A percentile compares a stretch with the other conserved stretches of the same genome.
These are phyloP conservation scores for Lactarius sp. DNA, from an alignment of 768 basidiomycete genomes.

Conservation along the genomic window DNA sequence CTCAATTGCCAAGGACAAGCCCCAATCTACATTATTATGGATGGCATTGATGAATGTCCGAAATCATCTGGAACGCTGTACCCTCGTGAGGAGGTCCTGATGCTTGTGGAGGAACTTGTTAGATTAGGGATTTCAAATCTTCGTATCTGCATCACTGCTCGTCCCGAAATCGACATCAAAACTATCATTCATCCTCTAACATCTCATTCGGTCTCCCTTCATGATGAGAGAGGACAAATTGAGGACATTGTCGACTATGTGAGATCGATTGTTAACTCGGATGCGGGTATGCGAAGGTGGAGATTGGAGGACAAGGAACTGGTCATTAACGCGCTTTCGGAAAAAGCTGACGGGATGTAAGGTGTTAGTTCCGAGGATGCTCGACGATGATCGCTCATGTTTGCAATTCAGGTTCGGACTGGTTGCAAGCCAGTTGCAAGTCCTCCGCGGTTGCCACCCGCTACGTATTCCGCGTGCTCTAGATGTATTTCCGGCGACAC, in stretches of 20 bases:
- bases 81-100: not conserved
- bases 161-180: not conserved
- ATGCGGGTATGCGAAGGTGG: not conserved
- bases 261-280: not conserved
- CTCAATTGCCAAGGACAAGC: not conserved
- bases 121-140: not conserved
- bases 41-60: constrained; percentile 2
- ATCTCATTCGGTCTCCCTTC: not conserved
- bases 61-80: not conserved
- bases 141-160: not conserved
- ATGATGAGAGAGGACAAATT: not conserved
- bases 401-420: not conserved
- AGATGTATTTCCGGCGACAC: not conserved
- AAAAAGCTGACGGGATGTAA: not conserved
- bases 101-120: not conserved
- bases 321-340: not conserved
- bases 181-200: not conserved
- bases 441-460: not conserved
- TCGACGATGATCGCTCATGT: not conserved
- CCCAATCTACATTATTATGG: not conserved
- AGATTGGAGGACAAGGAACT: not conserved
- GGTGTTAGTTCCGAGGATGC: not conserved
- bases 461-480: not conserved
- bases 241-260: not conserved
- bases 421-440: not conserved